These are phyloP conservation scores for Veloboletus limbatus DNA, from an alignment of 1,284 basidiomycete species.

Conservation along the genomic window DNA sequence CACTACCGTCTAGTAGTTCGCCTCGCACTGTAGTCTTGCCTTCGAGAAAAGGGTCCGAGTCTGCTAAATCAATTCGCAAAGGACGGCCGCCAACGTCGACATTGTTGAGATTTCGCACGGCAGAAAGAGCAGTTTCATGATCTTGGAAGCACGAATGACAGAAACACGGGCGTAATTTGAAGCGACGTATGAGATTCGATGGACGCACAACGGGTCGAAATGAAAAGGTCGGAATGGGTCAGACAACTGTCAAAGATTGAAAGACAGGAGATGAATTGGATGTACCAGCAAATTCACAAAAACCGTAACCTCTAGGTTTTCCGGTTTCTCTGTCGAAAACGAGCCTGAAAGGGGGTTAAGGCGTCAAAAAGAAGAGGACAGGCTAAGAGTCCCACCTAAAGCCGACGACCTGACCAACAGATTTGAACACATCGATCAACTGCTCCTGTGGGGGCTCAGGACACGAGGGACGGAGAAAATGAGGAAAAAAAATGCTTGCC, in stretches of 20 bases:
- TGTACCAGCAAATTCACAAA: constrained; percentile 94
- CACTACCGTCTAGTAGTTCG: constrained; percentile 42
- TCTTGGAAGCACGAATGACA: constrained; percentile 49
- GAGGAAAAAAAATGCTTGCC: constrained; percentile 34
- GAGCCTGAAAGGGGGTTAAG: constrained; percentile 50
- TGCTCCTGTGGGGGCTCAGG: constrained; percentile 52
- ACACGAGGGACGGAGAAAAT: neutral
- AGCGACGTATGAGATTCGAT: constrained; percentile 8
- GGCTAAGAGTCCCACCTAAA: constrained; percentile 55
- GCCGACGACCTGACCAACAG: constrained; percentile 83
- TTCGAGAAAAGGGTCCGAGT: constrained; percentile 59
- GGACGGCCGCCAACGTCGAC: constrained; percentile 81
- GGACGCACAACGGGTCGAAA: constrained; percentile 15
- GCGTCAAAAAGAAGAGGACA: neutral
- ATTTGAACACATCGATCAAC: constrained; percentile 82
- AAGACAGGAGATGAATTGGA: constrained; percentile 37
- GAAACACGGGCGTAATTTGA: constrained; percentile 15
- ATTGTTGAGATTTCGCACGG: constrained; percentile 85
- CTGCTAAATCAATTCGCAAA: constrained; percentile 76
- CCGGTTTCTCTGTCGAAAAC: constrained; percentile 96
- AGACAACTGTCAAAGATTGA: constrained; percentile 34
- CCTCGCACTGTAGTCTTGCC: constrained; percentile 60
- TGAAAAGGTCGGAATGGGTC: constrained; percentile 35
- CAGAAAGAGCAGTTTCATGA: constrained; percentile 82
- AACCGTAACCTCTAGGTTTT: constrained; percentile 95